Conservation (phyloP, 495 filamentous ascomycete species). For the Cudoniella acicularis region DNA sequence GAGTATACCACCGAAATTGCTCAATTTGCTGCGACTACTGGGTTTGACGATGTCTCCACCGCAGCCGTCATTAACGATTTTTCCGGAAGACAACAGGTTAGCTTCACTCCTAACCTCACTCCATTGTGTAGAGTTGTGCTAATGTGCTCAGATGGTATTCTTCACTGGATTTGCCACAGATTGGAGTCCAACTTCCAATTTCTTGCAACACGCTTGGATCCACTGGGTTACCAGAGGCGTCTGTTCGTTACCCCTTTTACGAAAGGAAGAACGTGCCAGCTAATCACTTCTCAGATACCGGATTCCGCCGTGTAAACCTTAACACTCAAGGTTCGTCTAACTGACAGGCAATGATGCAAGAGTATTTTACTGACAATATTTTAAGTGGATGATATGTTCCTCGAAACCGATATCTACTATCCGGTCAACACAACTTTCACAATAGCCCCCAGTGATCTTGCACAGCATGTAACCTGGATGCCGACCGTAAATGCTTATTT, state of each 20-base stretch:
- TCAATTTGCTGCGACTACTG: conserved; percentile 38
- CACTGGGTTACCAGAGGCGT: conserved; percentile 57
- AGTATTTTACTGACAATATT: too few relatives aligned
- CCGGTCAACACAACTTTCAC: conserved; percentile 42
- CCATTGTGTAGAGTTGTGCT: neutral
- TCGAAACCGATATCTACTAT: conserved; percentile 5
- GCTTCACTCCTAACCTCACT: conserved; percentile 1
- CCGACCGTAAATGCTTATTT: conserved; percentile 38
- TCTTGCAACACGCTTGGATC: conserved; percentile 59
- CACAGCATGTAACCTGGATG: conserved; percentile 46
- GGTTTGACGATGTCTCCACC: conserved; percentile 26
- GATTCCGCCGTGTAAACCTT: conserved; percentile 52
- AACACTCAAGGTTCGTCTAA: conserved; percentile 42
- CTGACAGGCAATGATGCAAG: neutral
- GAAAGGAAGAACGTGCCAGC: neutral
- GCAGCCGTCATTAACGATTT: conserved; percentile 58
- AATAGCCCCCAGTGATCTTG: conserved; percentile 45
- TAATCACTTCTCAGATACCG: conserved; percentile 31
- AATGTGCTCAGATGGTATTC: conserved; percentile 54
- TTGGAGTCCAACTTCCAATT: conserved; percentile 53
- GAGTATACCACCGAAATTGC: conserved; percentile 51
- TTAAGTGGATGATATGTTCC: conserved; percentile 19
- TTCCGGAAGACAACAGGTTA: conserved; percentile 50
- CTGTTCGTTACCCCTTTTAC: conserved; percentile 13
- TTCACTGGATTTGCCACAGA: conserved; percentile 51